phyloP scores from a whole-genome alignment of 2,329 filamentous ascomycete species.

The Cladosporium sp. region DNA sequence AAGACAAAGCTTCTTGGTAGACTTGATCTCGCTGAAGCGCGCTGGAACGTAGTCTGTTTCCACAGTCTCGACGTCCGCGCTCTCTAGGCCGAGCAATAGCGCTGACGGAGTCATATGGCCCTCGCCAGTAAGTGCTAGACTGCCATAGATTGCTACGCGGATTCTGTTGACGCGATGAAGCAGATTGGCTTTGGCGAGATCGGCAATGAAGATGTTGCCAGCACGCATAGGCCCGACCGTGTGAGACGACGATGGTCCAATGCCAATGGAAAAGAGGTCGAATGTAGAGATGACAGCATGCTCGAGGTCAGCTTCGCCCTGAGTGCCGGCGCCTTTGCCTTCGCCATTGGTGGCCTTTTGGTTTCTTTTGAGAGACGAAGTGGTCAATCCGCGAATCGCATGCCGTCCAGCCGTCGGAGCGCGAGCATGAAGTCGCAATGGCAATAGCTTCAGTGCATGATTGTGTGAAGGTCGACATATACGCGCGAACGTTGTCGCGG shows the following conservation, averaged over 20 bases:
- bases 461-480: neutral
- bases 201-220: conserved; percentile 49
- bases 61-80: conserved; percentile 48
- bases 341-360: conserved; percentile 16
- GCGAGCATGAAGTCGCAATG: neutral
- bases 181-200: conserved; percentile 44
- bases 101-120: conserved; percentile 52
- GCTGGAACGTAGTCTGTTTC: conserved; percentile 47
- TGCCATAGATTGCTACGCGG: conserved; percentile 48
- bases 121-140: conserved; percentile 49
- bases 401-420: neutral
- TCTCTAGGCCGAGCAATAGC: conserved; percentile 47
- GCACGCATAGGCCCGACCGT: conserved; percentile 52
- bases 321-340: conserved; percentile 38
- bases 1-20: conserved; percentile 41
- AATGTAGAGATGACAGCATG: conserved; percentile 52
- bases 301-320: conserved; percentile 49
- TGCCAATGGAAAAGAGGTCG: conserved; percentile 51
- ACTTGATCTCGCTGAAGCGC: conserved; percentile 46
- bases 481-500: neutral
- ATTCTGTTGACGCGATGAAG: conserved; percentile 46
- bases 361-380: neutral
- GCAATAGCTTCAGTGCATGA: neutral
- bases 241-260: conserved; percentile 50
- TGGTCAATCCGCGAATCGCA: neutral